These are phyloP conservation scores for Cladophialophora carrionii DNA, from an alignment of 2,329 filamentous ascomycete species.

Conservation along the genomic window DNA sequence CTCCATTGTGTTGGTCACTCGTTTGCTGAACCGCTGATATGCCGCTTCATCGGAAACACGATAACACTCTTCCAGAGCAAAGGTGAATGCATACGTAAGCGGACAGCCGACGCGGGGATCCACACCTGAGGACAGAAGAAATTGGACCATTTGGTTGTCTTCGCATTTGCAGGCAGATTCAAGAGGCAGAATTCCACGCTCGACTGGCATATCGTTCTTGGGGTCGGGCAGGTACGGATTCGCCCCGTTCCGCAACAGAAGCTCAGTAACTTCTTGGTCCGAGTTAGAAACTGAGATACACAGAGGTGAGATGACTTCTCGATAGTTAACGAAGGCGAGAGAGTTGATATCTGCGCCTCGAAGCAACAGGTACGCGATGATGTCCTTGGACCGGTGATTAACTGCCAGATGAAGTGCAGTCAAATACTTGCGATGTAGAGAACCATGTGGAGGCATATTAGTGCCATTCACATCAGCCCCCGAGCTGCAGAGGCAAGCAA, in stretches of 20 bases:
- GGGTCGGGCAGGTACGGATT: not conserved
- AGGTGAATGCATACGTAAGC: not conserved
- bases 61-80: not conserved
- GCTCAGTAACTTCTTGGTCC: constrained; percentile 2
- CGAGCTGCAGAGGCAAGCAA: constrained; percentile 3
- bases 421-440: not conserved
- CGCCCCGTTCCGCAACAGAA: constrained; percentile 6
- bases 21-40: not conserved
- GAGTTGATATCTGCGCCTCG: constrained; percentile 8
- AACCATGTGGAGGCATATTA: not conserved
- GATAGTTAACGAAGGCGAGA: not conserved
- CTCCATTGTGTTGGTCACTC: not conserved
- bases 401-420: constrained; percentile 8
- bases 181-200: not conserved
- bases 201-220: not conserved
- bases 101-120: constrained; percentile 7
- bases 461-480: constrained; percentile 11
- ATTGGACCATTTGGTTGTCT: constrained; percentile 1
- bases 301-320: not conserved
- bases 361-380: not conserved
- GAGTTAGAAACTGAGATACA: not conserved
- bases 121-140: constrained; percentile 6
- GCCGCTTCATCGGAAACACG: not conserved
- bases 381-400: not conserved
- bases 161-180: not conserved